Conservation (phyloP, 1,284 basidiomycete species). For the Trichosporon sp. region DNA sequence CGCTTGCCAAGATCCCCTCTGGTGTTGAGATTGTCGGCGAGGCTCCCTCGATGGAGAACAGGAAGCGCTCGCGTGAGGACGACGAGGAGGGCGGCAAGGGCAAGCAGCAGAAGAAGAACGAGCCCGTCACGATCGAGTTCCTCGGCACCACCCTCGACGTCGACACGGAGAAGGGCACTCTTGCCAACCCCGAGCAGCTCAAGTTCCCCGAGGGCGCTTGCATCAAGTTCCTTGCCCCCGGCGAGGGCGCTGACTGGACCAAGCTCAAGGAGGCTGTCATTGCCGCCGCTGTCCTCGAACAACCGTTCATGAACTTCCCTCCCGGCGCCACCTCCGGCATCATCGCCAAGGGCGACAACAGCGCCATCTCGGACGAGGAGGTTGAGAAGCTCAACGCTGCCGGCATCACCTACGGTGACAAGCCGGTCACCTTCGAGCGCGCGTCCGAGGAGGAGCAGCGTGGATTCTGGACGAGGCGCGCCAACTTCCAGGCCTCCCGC, state of each 20-base stretch:
- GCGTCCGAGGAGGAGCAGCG: constrained; percentile 59
- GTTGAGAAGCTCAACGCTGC: constrained; percentile 48
- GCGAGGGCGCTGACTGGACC: constrained; percentile 50
- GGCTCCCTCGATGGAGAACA: constrained; percentile 21
- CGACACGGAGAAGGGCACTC: constrained; percentile 58
- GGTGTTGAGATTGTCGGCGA: constrained; percentile 40
- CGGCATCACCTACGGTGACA: constrained; percentile 47
- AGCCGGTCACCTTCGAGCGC: constrained; percentile 34
- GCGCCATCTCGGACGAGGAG: constrained; percentile 49
- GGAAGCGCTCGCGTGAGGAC: constrained; percentile 43
- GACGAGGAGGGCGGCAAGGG: constrained; percentile 42
- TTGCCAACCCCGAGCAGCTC: constrained; percentile 39
- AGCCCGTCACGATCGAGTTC: constrained; percentile 49
- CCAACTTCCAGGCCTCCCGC: constrained; percentile 53
- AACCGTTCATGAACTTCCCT: constrained; percentile 42
- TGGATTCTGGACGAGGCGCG: constrained; percentile 69
- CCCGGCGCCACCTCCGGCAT: constrained; percentile 46
- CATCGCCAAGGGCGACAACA: constrained; percentile 48
- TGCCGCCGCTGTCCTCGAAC: constrained; percentile 28
- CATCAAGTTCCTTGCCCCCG: constrained; percentile 41
- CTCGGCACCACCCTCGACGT: constrained; percentile 62
- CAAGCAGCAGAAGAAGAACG: constrained; percentile 53
- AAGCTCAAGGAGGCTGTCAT: constrained; percentile 46
- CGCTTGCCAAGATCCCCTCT: constrained; percentile 38
- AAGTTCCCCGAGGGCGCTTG: constrained; percentile 48